Percentiles rank a stretch among this genome's conserved stretches.
These are phyloP conservation scores for Fraxinus angustifolia DNA, from an alignment of 305 asterid species.

Conservation along the genomic window DNA sequence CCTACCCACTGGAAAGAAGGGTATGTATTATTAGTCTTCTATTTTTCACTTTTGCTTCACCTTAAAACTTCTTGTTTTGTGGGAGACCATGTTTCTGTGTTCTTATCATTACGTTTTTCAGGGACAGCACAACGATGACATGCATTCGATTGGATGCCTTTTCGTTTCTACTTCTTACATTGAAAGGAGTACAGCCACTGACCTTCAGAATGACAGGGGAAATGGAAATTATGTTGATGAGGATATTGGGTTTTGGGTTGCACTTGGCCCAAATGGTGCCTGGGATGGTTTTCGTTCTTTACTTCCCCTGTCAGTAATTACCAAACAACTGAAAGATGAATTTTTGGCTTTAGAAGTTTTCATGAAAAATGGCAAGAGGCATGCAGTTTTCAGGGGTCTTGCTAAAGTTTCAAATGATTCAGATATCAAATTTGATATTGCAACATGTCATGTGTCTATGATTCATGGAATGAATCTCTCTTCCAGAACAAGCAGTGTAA, in stretches of 20 bases:
- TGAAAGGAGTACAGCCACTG: conserved; percentile 64
- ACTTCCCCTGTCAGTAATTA: conserved; percentile 77
- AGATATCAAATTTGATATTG: conserved; percentile 67
- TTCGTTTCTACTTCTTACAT: conserved; percentile 71
- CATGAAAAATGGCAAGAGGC: conserved; percentile 81
- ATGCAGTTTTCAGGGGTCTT: conserved; percentile 80
- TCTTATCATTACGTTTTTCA: conserved; percentile 34
- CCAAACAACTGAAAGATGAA: conserved; percentile 70
- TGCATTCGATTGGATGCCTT: conserved; percentile 52
- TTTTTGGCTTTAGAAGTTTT: conserved; percentile 85
- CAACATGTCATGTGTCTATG: conserved; percentile 48
- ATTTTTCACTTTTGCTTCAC: conserved; percentile 20
- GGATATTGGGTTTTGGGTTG: conserved; percentile 87
- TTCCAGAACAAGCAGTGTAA: conserved; percentile 32
- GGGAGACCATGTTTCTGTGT: conserved; percentile 16
- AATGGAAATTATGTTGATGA: conserved; percentile 48
- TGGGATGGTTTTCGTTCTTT: conserved; percentile 96
- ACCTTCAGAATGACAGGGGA: conserved; percentile 44
- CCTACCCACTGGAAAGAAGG: conserved; percentile 66
- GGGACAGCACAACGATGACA: conserved; percentile 62
- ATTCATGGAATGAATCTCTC: conserved; percentile 39
- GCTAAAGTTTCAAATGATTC: conserved; percentile 81
- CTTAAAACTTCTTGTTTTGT: conserved; percentile 13
- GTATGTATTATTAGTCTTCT: conserved; percentile 34
- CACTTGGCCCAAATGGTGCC: conserved; percentile 78